Conservation (phyloP, 2,329 filamentous ascomycete species). For the Fusarium longipes region DNA sequence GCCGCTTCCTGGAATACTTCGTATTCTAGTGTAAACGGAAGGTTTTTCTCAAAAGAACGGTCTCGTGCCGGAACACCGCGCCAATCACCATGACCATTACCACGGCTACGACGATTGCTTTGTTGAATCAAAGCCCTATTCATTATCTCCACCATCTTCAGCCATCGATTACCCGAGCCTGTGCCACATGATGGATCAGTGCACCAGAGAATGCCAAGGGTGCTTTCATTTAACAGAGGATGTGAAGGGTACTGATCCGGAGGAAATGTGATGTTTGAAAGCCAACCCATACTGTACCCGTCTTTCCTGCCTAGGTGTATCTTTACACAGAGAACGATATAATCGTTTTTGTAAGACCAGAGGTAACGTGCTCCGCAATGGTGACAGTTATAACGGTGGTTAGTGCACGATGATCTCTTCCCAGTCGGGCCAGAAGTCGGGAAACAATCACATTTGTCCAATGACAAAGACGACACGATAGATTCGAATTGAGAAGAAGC, state of each 20-base stretch:
- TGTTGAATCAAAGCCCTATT: not conserved
- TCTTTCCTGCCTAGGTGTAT: accelerated
- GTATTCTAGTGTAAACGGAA: not conserved
- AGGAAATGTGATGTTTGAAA: slow-evolving; percentile 1
- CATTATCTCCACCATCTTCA: slow-evolving; percentile 4
- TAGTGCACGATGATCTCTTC: accelerated
- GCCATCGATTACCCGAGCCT: not conserved
- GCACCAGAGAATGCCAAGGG: slow-evolving; percentile 13
- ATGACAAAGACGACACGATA: not conserved
- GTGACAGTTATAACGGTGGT: not conserved
- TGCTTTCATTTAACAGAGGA: slow-evolving; percentile 4
- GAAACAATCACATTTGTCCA: slow-evolving; percentile 9
- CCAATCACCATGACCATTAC: not conserved
- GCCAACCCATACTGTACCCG: not conserved
- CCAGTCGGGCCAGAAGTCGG: not conserved
- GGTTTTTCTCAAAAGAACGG: not conserved
- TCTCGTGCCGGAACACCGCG: not conserved
- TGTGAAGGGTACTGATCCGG: not conserved
- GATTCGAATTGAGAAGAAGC: not conserved
- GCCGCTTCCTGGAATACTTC: not conserved
- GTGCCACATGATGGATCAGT: slow-evolving; percentile 5
- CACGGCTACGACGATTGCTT: too few species aligned
- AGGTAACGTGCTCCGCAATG: not conserved
- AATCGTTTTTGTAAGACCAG: not conserved
- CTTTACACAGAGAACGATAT: not conserved